These are phyloP conservation scores for Clarireedia sp. DNA, from an alignment of 2,329 filamentous ascomycete genomes.

Conservation along the genomic window DNA sequence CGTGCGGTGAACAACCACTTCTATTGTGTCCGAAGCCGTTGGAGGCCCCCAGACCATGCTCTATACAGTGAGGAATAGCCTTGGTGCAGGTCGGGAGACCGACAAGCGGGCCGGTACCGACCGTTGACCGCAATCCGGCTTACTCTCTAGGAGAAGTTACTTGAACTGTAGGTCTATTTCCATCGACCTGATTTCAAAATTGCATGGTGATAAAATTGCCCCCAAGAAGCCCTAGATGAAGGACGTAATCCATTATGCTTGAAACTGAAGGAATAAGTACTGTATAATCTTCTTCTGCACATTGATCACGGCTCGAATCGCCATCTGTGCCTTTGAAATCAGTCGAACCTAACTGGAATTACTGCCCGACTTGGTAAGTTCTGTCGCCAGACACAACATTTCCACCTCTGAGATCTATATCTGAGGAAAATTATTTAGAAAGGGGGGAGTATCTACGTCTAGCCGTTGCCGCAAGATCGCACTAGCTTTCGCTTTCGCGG, in stretches of 20 bases:
- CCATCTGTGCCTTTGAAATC: not conserved
- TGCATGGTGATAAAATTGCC: not conserved
- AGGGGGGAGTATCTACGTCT: not conserved
- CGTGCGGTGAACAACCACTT: slow-evolving; percentile 10
- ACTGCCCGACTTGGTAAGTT: not conserved
- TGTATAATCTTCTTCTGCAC: not conserved
- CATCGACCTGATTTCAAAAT: not conserved
- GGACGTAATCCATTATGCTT: not conserved
- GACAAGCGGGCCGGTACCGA: slow-evolving; percentile 6
- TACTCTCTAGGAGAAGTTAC: not conserved
- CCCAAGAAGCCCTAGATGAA: not conserved
- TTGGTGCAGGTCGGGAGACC: slow-evolving; percentile 6
- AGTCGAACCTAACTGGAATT: not conserved
- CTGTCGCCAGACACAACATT: not conserved
- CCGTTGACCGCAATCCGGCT: slow-evolving; percentile 2
- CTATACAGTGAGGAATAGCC: slow-evolving; percentile 7
- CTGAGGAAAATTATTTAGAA: not conserved
- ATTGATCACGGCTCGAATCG: not conserved
- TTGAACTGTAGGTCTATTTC: slow-evolving; percentile 1
- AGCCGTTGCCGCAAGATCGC: slow-evolving; percentile 8
- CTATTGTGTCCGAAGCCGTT: slow-evolving; percentile 9
- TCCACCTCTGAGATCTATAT: not conserved
- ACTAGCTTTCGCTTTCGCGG: slow-evolving; percentile 7
- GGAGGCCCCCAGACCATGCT: slow-evolving; percentile 4
- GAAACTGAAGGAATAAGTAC: not conserved